A percentile compares a stretch with the other conserved stretches of the same genome.
These are phyloP conservation scores for Basidioascus undulatus DNA, from an alignment of 768 basidiomycete species.

Conservation along the genomic window DNA sequence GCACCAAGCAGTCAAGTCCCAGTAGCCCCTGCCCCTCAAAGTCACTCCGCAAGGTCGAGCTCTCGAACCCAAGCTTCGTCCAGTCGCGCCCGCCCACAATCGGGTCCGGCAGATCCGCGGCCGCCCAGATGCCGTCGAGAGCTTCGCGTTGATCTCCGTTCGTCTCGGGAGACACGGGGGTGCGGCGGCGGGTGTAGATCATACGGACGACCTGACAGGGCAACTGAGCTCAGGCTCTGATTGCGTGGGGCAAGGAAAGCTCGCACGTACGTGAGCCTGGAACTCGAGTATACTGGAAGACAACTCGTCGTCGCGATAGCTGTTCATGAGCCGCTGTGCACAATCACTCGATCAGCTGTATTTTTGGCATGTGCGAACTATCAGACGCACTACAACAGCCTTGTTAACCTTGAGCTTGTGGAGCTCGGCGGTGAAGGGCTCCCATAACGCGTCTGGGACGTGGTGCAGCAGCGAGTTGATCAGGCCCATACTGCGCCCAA, in stretches of 20 bases:
- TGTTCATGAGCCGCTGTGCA: slow-evolving; percentile 50
- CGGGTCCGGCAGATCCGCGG: slow-evolving; percentile 32
- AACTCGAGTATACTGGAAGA: slow-evolving; percentile 68
- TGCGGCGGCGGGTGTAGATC: slow-evolving; percentile 55
- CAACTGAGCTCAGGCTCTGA: no score
- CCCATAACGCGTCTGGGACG: slow-evolving; percentile 53
- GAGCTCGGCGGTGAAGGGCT: slow-evolving; percentile 47
- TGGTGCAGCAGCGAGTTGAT: slow-evolving; percentile 65
- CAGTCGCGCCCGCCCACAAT: slow-evolving; percentile 26
- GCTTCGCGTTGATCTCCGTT: no score
- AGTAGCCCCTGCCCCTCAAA: slow-evolving; percentile 56
- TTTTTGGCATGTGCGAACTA: not conserved
- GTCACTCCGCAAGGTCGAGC: slow-evolving; percentile 48
- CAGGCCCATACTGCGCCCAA: slow-evolving; percentile 79
- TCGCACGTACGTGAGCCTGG: slow-evolving; percentile 66
- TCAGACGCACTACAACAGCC: slow-evolving; percentile 44
- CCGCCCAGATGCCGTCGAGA: slow-evolving; percentile 43
- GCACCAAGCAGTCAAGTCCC: slow-evolving; percentile 56
- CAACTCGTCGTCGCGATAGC: slow-evolving; percentile 55
- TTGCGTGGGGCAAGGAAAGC: no score
- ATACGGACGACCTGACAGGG: slow-evolving; percentile 56
- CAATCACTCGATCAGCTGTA: slow-evolving; percentile 3
- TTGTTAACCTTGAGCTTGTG: slow-evolving; percentile 55
- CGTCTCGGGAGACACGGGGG: slow-evolving; percentile 41
- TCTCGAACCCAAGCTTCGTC: slow-evolving; percentile 52